Conservation (phyloP, 2,329 filamentous ascomycete genomes). For the Fusarium guadeloupense region DNA sequence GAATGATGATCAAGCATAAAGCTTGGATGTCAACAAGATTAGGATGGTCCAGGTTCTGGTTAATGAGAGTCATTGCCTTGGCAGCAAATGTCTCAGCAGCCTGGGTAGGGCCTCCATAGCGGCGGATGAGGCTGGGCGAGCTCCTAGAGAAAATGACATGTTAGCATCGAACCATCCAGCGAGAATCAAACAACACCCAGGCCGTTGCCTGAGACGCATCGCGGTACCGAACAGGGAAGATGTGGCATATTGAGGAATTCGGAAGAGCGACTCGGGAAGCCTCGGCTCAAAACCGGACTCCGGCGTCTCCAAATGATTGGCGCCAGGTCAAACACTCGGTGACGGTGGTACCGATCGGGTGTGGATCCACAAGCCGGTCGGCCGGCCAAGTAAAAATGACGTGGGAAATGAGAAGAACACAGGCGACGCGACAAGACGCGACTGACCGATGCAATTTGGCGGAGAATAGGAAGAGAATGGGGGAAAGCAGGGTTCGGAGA, state of each 20-base stretch:
- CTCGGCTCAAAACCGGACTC: conserved; percentile 37
- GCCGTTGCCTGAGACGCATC: neutral
- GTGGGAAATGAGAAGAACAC: conserved; percentile 33
- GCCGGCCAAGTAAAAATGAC: conserved; percentile 32
- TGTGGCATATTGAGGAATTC: conserved; percentile 9
- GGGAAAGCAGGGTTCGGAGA: conserved; percentile 24
- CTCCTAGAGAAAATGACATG: conserved; percentile 52
- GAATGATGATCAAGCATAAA: conserved; percentile 68
- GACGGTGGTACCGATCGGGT: conserved; percentile 39
- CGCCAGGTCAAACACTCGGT: conserved; percentile 30
- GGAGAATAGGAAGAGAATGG: conserved; percentile 27
- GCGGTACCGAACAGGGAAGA: neutral
- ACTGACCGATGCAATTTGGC: conserved; percentile 16
- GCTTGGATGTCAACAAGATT: conserved; percentile 69
- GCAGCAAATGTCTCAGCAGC: conserved; percentile 68
- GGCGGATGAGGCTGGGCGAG: conserved; percentile 65
- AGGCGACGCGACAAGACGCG: conserved; percentile 13
- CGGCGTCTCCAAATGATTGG: conserved; percentile 13
- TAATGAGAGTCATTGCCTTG: conserved; percentile 66
- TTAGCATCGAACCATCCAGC: conserved; percentile 17
- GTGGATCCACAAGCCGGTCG: conserved; percentile 39
- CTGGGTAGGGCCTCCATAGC: conserved; percentile 64
- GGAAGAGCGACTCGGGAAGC: conserved; percentile 22
- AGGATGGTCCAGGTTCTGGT: conserved; percentile 67
- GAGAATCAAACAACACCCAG: neutral